Base-by-base conservation (phyloP, 2,329 filamentous ascomycete genomes). In the Aspergillus versicolor region DNA sequence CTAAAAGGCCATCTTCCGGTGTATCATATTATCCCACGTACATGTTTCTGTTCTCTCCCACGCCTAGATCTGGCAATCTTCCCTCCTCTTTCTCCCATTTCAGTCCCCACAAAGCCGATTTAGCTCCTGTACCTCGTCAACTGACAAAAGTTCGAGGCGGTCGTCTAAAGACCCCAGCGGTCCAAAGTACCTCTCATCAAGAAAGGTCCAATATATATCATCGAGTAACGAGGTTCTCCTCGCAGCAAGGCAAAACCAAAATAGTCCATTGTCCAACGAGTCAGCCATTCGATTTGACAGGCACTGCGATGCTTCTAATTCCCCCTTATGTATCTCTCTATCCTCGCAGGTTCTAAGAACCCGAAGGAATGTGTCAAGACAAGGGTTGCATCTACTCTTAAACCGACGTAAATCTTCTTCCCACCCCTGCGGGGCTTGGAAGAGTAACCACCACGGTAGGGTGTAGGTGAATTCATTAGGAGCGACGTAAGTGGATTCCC, bases 241-340 rank as follows among this genome's bases (percentile, higher is more conserved):
- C 5, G 43, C 51, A 11, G 51, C 51, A n/a, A 47, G 51, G 12
- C 42, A 54, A 21, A 54, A 46, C 42, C 43, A 54, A 24, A 52
- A 52, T 2, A 45, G 40, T 24, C 50, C 50, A 32, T 24, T 52
- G 17, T 52, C n/a, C 38, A 54, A 17, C 5, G 51, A 47, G 17
- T 54, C 17, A 3, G 43, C 34, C 51, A 54, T 54, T 7, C n/a
- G 17, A 17, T 7, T 30, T 3, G 43, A 54, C n/a, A 47, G 51
- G 21, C 51, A 32, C 21, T 46, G 42, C 13, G 41, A 46, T 12
- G 24, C 15, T 1, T 17, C 15, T 12, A 54, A 4, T 5, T 5
- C 6, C 19, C 32, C 42, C 12, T 38, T 15, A 21, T 11, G 15
- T 1, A 47, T 41, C 17, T 47, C 5, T 2, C 41, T 22, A 12